Base-by-base conservation (phyloP, 352 stramenopile species). In the Pythium dissotocum region DNA sequence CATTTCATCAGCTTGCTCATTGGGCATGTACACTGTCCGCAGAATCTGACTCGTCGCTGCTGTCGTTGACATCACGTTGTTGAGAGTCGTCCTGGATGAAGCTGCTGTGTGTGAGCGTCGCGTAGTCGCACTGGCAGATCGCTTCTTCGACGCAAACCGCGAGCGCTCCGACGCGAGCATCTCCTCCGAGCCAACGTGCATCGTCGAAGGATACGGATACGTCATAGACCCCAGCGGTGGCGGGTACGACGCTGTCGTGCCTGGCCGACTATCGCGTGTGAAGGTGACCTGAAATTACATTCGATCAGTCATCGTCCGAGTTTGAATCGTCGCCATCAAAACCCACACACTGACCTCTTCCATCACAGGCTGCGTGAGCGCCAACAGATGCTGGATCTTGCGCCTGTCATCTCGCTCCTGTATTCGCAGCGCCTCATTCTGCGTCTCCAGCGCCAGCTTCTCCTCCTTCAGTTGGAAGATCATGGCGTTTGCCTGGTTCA, bases 341-440 rank as follows among this genome's bases (percentile, higher is more conserved):
- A 14, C 10, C 32, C 49, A 53, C 26, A 26, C 33, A 21, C 46
- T 13, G 8, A 91, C 79, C 64, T 92, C 85, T 67, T 97, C 87
- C 0, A 75, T 80, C 58, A 95, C 82, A 0, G 89, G 89, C 63
- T 96, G 82, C 30, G 89, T 95, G 24, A 96, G 77, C 48, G 77
- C 74, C 42, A 97, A 73, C 44, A 97, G 67, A 26, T 93, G 83
- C 67, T 93, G 86, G 64, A 96, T 93, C 54, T 93, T 91, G 38
- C 80, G 73, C 16, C 87, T 70, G 60, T 97, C 87, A 40, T 89
- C 77, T 8, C 80, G 65, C 57, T 95, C 85, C 44, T 94, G 88
- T 40, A 92, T 77, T 21, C 85, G 89, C 26, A 95, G 71, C 46
- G 69, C 65, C 46, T 90, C 81, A 65, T 87, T 91, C 58, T 94